Evolutionary conservation across 2,329 filamentous ascomycete genomes (phyloP).

Genomic region (Alternaria ventricosa): DNA sequence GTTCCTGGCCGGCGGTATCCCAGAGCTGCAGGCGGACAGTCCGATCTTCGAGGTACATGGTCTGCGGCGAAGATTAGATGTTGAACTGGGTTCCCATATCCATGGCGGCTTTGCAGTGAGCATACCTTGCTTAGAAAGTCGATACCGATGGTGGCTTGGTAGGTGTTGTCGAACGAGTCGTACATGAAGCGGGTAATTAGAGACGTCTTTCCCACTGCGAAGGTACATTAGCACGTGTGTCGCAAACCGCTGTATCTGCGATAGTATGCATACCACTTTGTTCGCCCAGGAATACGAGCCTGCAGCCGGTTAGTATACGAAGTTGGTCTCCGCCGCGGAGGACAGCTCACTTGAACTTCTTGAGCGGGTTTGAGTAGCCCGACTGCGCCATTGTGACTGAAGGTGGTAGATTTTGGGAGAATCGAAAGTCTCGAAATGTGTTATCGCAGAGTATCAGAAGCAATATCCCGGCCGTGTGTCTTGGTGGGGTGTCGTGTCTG

Average conservation of each 20-base stretch:
- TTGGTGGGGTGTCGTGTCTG: slow-evolving; percentile 21
- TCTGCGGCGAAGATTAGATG: slow-evolving; percentile 59
- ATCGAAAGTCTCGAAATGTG: not conserved
- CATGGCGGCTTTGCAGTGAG: not conserved
- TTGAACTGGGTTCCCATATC: not conserved
- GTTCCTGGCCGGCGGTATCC: slow-evolving; percentile 97
- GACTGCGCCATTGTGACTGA: slow-evolving; percentile 76
- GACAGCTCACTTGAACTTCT: slow-evolving; percentile 91
- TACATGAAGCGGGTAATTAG: slow-evolving; percentile 99
- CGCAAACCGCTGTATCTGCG: not conserved
- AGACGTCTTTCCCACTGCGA: slow-evolving; percentile 93
- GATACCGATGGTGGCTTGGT: slow-evolving; percentile 98
- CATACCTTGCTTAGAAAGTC: slow-evolving; percentile 96
- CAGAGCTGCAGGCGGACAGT: slow-evolving; percentile 97
- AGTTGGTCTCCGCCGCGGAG: slow-evolving; percentile 12
- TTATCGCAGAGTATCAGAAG: slow-evolving; percentile 1
- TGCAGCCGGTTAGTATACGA: slow-evolving; percentile 51
- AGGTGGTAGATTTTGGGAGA: not conserved
- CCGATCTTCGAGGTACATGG: slow-evolving; percentile 99
- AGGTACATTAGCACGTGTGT: slow-evolving; percentile 21
- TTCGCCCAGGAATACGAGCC: slow-evolving; percentile 96
- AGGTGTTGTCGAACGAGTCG: slow-evolving; percentile 99
- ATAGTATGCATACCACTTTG: slow-evolving; percentile 80
- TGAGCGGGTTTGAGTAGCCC: slow-evolving; percentile 95
- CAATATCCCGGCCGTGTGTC: slow-evolving; percentile 5